A percentile compares a stretch with the other conserved stretches of the same genome.
Evolutionary conservation across 257 asterid genomes (phyloP).

Genomic region (Solanum bulbocastanum): DNA sequence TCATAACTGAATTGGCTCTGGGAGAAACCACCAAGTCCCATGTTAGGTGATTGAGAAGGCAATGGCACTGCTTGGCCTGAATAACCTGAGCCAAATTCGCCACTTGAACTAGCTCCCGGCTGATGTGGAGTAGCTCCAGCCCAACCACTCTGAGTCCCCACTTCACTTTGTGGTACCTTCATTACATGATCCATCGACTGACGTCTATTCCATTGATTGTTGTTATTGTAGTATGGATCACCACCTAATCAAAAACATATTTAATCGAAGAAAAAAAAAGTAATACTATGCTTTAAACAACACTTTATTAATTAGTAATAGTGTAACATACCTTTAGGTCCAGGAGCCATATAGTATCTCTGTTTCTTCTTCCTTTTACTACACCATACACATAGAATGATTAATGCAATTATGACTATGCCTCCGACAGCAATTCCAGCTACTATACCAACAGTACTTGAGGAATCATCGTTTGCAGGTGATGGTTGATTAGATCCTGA

Average conservation of each 20-base stretch:
- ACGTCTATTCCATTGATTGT: not conserved
- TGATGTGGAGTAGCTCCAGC: conserved; percentile 4
- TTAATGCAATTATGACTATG: conserved; percentile 7
- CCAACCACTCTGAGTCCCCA: conserved; percentile 11
- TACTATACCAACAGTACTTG: not conserved
- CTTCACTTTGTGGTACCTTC: conserved; percentile 16
- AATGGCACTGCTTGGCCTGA: conserved; percentile 19
- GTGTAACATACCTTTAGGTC: conserved; percentile 7
- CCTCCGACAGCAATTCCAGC: conserved; percentile 19
- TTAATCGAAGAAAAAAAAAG: not conserved
- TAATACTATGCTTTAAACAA: not conserved
- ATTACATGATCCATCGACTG: conserved; percentile 17
- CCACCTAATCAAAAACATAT: not conserved
- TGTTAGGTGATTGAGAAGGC: conserved; percentile 24
- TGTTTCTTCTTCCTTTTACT: conserved; percentile 24
- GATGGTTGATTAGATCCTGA: not conserved
- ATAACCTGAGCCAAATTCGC: not conserved
- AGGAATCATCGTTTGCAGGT: not conserved
- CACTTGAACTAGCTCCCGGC: not conserved
- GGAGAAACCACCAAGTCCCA: conserved; percentile 26
- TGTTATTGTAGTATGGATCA: not conserved
- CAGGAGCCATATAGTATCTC: conserved; percentile 13
- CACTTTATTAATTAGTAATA: not conserved
- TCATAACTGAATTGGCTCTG: conserved; percentile 54
- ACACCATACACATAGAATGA: conserved; percentile 14